Conservation (phyloP, 768 basidiomycete species). For the Naganishia onofrii region DNA sequence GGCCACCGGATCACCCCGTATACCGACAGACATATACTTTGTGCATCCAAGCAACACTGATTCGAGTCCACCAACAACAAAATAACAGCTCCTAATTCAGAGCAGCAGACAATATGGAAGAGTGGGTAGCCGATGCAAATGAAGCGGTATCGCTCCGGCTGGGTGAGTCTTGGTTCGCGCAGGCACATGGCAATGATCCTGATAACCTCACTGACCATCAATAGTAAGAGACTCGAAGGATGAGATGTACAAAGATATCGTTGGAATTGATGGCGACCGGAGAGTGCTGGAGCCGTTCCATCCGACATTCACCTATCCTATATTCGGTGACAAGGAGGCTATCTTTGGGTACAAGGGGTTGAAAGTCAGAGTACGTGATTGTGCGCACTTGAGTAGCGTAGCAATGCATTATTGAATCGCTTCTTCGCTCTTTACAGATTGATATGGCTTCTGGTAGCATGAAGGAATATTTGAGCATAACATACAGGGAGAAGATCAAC, state of each 20-base stretch:
- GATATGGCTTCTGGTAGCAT: conserved; percentile 79
- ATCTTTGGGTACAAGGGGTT: conserved; percentile 90
- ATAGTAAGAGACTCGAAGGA: conserved; percentile 17
- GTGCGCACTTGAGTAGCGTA: no score
- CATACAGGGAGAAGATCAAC: conserved; percentile 64
- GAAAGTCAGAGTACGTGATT: conserved; percentile 67
- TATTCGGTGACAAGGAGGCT: conserved; percentile 93
- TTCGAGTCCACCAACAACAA: background rate
- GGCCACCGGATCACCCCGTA: background rate
- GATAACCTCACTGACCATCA: background rate
- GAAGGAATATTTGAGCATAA: conserved; percentile 68
- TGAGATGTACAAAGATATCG: conserved; percentile 16
- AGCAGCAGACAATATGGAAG: conserved; percentile 5
- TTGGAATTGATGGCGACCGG: conserved; percentile 14
- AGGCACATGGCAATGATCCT: background rate
- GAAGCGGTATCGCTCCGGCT: conserved; percentile 17
- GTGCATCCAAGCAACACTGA: background rate
- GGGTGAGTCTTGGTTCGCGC: background rate
- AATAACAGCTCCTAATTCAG: background rate
- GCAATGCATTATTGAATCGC: background rate
- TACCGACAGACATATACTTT: background rate
- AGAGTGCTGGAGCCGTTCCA: conserved; percentile 67
- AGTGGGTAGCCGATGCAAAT: conserved; percentile 23
- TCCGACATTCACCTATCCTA: conserved; percentile 92
- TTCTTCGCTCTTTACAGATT: background rate